Percentiles rank a stretch among this genome's conserved stretches.
phyloP scores from a whole-genome alignment of 139 green algal species.

The Chlorella sp. region DNA sequence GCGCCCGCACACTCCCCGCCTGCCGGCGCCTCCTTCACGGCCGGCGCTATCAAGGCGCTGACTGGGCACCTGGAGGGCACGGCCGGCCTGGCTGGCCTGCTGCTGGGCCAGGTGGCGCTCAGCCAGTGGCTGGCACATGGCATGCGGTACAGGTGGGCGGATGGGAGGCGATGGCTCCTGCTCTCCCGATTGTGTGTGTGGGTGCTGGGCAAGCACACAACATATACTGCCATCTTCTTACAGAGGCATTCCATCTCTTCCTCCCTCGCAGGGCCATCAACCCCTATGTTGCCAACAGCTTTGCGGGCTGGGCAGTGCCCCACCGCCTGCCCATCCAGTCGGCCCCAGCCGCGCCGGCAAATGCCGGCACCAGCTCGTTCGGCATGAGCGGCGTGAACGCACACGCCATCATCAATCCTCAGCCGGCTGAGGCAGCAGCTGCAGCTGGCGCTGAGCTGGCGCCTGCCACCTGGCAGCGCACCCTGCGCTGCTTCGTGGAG shows the following conservation, averaged over 20 bases:
- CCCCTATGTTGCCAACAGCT: conserved; percentile 69
- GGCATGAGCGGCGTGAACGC: conserved; percentile 91
- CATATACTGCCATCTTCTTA: neutral
- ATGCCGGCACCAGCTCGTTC: conserved; percentile 81
- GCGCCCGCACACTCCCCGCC: neutral
- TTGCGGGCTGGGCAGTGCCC: conserved; percentile 40
- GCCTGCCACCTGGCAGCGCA: neutral
- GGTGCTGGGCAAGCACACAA: neutral
- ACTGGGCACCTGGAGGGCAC: conserved; percentile 80
- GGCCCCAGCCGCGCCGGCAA: neutral
- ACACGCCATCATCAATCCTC: conserved; percentile 62
- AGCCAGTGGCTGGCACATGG: conserved; percentile 48
- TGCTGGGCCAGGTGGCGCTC: conserved; percentile 59
- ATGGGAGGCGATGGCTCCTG: neutral
- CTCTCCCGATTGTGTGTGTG: too few species aligned
- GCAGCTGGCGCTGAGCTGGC: neutral
- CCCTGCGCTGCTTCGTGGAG: conserved; percentile 19
- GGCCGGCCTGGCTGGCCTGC: conserved; percentile 78
- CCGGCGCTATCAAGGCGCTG: conserved; percentile 73
- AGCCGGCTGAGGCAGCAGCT: neutral
- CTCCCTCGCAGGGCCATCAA: conserved; percentile 62
- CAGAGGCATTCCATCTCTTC: neutral
- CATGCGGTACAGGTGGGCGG: conserved; percentile 61
- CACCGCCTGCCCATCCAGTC: conserved; percentile 63
- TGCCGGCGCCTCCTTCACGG: conserved; percentile 45